Percentiles rank a stretch among this genome's conserved stretches.
These are phyloP conservation scores for Fibroporia radiculosa DNA, from an alignment of 768 basidiomycete genomes.

Conservation along the genomic window DNA sequence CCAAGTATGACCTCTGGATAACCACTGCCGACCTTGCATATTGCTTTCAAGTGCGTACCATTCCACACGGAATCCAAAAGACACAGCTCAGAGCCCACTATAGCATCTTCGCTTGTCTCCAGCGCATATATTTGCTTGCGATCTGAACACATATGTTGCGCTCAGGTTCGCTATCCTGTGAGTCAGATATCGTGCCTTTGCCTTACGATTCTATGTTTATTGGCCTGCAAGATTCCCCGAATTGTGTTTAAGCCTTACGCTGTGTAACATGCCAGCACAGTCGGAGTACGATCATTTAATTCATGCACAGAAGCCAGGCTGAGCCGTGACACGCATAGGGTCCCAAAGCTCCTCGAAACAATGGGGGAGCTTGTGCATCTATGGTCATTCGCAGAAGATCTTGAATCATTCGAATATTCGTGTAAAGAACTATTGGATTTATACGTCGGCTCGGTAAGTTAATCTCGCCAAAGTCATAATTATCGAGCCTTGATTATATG, in stretches of 20 bases:
- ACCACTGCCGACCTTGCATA: slow-evolving; percentile 72
- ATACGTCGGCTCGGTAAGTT: slow-evolving; percentile 48
- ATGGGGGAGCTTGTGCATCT: slow-evolving; percentile 54
- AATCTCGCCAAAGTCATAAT: background rate
- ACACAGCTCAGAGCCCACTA: background rate
- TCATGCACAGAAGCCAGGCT: too few species aligned
- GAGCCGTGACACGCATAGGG: too few species aligned
- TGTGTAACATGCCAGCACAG: slow-evolving; percentile 62
- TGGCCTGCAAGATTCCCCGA: slow-evolving; percentile 54
- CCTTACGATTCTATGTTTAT: slow-evolving; percentile 1
- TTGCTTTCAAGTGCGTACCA: slow-evolving; percentile 45
- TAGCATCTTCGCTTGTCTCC: slow-evolving; percentile 60
- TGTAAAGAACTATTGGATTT: slow-evolving; percentile 51
- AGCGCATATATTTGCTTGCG: slow-evolving; percentile 66
- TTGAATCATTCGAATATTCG: slow-evolving; percentile 61
- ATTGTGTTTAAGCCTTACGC: slow-evolving; percentile 55
- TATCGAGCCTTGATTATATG: background rate
- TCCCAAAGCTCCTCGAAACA: slow-evolving; percentile 49
- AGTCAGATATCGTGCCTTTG: slow-evolving; percentile 23
- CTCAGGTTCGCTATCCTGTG: slow-evolving; percentile 61
- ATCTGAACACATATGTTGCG: slow-evolving; percentile 49
- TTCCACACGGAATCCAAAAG: background rate
- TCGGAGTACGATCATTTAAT: slow-evolving; percentile 43
- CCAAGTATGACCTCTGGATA: slow-evolving; percentile 66
- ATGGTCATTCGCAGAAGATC: slow-evolving; percentile 60